Conservation (phyloP, 176 grass and related monocot species). For the Ananas comosus region DNA sequence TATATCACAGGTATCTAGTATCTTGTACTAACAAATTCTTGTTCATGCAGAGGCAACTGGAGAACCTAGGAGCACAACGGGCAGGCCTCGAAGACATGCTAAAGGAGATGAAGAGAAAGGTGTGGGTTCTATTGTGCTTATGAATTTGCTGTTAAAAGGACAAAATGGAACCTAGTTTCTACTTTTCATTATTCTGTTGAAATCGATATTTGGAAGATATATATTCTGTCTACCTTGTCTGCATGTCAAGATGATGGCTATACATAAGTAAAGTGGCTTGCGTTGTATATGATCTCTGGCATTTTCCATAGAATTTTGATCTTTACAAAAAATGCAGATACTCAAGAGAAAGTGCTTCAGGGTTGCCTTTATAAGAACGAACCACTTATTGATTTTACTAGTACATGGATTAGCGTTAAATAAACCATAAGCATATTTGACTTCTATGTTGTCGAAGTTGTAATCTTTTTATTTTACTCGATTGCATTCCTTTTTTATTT, state of each 20-base stretch:
- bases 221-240: neutral
- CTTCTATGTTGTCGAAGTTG: neutral
- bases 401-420: neutral
- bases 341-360: no score
- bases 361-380: no score
- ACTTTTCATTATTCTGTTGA: neutral
- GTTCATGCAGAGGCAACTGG: constrained; percentile 74
- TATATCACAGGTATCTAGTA: no score
- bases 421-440: neutral
- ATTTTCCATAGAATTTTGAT: no score
- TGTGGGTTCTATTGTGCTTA: constrained; percentile 7
- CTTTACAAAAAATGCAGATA: no score
- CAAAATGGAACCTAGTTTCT: neutral
- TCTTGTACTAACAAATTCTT: constrained; percentile 6
- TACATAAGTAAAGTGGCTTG: neutral
- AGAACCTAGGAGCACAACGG: constrained; percentile 84
- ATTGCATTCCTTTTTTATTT: neutral
- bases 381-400: neutral
- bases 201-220: neutral
- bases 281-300: no score
- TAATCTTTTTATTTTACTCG: neutral
- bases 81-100: constrained; percentile 98
- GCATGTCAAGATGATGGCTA: neutral
- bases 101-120: constrained; percentile 99
- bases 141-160: neutral